These are phyloP conservation scores for Teratosphaeria pseudoeucalypti DNA, from an alignment of 2,329 filamentous ascomycete species.

Conservation along the genomic window DNA sequence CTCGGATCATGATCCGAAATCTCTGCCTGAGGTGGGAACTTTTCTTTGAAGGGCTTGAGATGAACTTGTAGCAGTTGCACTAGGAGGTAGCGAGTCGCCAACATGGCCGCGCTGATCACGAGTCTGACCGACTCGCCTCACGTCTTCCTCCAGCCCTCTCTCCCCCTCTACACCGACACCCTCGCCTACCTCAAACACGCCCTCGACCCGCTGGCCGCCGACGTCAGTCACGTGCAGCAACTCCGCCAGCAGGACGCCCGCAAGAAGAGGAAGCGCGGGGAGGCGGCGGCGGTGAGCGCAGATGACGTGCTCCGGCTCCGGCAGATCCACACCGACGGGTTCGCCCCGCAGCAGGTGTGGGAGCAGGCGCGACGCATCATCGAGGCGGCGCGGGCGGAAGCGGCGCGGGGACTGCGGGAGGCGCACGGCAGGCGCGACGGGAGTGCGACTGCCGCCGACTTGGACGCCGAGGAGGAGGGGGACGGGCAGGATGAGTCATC, in stretches of 20 bases:
- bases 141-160: slow-evolving; percentile 63
- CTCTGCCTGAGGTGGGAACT: neutral
- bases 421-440: slow-evolving; percentile 1
- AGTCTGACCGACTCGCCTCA: slow-evolving; percentile 41
- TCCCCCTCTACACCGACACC: slow-evolving; percentile 56
- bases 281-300: slow-evolving; percentile 32
- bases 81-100: slow-evolving; percentile 1
- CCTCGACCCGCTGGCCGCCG: slow-evolving; percentile 65
- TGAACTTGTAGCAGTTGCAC: no score
- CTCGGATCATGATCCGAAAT: neutral
- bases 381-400: slow-evolving; percentile 48
- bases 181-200: slow-evolving; percentile 68
- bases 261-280: slow-evolving; percentile 65
- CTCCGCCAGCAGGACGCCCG: slow-evolving; percentile 55
- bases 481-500: slow-evolving; percentile 14
- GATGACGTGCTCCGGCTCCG: slow-evolving; percentile 59
- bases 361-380: slow-evolving; percentile 84
- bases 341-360: slow-evolving; percentile 83
- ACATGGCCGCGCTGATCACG: slow-evolving; percentile 9
- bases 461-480: slow-evolving; percentile 5
- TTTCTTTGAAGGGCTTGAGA: neutral
- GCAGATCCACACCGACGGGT: slow-evolving; percentile 76
- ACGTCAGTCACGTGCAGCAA: slow-evolving; percentile 63
- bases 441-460: slow-evolving; percentile 27
- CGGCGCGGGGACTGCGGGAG: slow-evolving; percentile 36